These are phyloP conservation scores for Pseudonitzschia delicatissima DNA, from an alignment of 108 stramenopile genomes.

Conservation along the genomic window DNA sequence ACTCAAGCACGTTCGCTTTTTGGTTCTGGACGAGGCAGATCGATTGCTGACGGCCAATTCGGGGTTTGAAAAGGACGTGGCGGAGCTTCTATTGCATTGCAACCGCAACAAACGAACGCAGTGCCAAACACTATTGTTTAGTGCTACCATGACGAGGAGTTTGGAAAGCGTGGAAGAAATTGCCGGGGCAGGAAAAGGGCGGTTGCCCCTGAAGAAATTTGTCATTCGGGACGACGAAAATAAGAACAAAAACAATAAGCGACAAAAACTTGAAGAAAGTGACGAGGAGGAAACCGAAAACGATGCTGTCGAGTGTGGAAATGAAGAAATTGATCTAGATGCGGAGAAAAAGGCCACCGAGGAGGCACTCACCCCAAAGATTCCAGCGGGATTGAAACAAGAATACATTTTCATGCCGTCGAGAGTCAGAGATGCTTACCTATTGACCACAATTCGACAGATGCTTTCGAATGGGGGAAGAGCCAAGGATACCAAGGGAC, in stretches of 20 bases:
- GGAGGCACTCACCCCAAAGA: constrained; percentile 50
- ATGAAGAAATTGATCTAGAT: constrained; percentile 23
- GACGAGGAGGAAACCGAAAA: constrained; percentile 13
- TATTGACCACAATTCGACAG: constrained; percentile 68
- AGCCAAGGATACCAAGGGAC: constrained; percentile 36
- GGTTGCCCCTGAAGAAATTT: constrained; percentile 70
- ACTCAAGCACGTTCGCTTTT: constrained; percentile 66
- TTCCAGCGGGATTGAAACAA: constrained; percentile 87
- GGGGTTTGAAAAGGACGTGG: constrained; percentile 91
- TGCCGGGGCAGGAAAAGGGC: constrained; percentile 68
- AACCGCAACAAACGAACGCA: constrained; percentile 38
- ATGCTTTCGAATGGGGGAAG: constrained; percentile 80
- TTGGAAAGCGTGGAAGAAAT: constrained; percentile 78
- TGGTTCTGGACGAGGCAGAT: constrained; percentile 98
- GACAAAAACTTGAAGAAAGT: constrained; percentile 21
- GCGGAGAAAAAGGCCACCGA: constrained; percentile 27
- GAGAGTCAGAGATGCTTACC: constrained; percentile 81
- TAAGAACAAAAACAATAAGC: constrained; percentile 19
- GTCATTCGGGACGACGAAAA: constrained; percentile 49
- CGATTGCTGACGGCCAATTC: constrained; percentile 79
- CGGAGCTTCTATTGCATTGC: constrained; percentile 66
- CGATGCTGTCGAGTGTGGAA: constrained; percentile 13
- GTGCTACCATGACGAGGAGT: constrained; percentile 93
- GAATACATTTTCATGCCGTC: constrained; percentile 96
- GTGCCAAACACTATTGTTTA: constrained; percentile 94